Evolutionary conservation across 2,329 filamentous ascomycete genomes (phyloP).

Genomic region (Clarireedia paspali): DNA sequence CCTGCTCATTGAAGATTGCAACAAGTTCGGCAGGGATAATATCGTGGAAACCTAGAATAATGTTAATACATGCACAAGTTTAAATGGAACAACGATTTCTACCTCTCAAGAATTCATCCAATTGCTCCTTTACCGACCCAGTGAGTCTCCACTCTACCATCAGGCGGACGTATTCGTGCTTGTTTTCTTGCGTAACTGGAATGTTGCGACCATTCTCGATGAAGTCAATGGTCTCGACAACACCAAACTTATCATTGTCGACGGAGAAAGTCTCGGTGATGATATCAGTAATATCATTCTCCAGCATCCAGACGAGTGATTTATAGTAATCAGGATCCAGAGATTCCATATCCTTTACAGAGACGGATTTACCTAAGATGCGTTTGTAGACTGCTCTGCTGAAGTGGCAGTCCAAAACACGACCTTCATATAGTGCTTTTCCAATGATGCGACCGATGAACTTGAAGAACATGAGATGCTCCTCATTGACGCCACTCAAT

Average conservation of each 20-base stretch:
- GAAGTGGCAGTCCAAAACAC: conserved; percentile 96
- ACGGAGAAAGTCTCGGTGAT: conserved; percentile 95
- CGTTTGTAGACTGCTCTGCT: conserved; percentile 97
- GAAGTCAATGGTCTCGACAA: conserved; percentile 79
- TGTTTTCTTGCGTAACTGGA: conserved; percentile 93
- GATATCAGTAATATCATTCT: conserved; percentile 93
- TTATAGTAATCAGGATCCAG: conserved; percentile 99
- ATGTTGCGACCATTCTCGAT: conserved; percentile 84
- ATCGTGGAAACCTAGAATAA: conserved; percentile 74
- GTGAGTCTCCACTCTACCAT: conserved; percentile 92
- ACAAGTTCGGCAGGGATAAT: conserved; percentile 93
- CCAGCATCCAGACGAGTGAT: conserved; percentile 94
- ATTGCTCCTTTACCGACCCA: conserved; percentile 86
- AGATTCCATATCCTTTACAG: conserved; percentile 98
- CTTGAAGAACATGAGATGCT: conserved; percentile 97
- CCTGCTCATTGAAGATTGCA: conserved; percentile 97
- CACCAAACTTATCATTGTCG: conserved; percentile 90
- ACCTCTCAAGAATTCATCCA: conserved; percentile 86
- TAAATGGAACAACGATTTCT: conserved; percentile 25
- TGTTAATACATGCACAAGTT: conserved; percentile 25
- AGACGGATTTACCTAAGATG: conserved; percentile 89
- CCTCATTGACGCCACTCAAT: conserved; percentile 85
- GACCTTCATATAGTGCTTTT: conserved; percentile 93
- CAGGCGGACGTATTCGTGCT: conserved; percentile 91
- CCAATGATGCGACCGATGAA: conserved; percentile 98